Conservation (phyloP, 768 basidiomycete species). For the Cyclocybe cylindracea region DNA sequence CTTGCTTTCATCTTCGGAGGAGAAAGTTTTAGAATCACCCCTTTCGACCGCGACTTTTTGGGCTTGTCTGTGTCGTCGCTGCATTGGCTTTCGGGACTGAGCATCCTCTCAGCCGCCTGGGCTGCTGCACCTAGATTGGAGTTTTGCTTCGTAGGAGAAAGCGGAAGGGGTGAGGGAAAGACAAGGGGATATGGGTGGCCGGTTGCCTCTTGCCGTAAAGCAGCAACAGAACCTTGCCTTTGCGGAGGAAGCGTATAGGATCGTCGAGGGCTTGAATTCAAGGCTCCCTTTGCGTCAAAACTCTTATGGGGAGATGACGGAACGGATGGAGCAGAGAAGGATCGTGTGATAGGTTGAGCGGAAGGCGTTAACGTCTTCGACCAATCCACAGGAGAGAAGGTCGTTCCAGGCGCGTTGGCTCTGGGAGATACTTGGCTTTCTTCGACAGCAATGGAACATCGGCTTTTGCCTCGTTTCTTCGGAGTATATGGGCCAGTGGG, state of each 20-base stretch:
- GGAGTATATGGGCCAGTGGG: not conserved
- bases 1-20: too few species aligned
- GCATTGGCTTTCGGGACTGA: conserved; percentile 13
- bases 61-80: not conserved
- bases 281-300: not conserved
- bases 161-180: too few species aligned
- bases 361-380: not conserved
- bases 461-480: not conserved
- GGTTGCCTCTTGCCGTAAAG: too few species aligned
- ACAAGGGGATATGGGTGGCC: too few species aligned
- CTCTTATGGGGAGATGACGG: not conserved
- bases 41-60: too few species aligned
- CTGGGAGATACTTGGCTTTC: not conserved
- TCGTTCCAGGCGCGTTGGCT: not conserved
- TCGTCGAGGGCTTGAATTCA: too few species aligned
- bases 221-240: too few species aligned
- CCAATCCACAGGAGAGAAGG: not conserved
- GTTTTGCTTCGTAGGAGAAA: not conserved
- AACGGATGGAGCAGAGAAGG: not conserved
- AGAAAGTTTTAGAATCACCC: too few species aligned
- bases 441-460: not conserved
- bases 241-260: too few species aligned
- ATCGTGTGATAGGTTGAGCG: too few species aligned
- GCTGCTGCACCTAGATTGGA: not conserved
- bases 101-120: conserved; percentile 13